phyloP scores from a whole-genome alignment of 1,284 basidiomycete genomes.

The Ceratobasidium papillatum region DNA sequence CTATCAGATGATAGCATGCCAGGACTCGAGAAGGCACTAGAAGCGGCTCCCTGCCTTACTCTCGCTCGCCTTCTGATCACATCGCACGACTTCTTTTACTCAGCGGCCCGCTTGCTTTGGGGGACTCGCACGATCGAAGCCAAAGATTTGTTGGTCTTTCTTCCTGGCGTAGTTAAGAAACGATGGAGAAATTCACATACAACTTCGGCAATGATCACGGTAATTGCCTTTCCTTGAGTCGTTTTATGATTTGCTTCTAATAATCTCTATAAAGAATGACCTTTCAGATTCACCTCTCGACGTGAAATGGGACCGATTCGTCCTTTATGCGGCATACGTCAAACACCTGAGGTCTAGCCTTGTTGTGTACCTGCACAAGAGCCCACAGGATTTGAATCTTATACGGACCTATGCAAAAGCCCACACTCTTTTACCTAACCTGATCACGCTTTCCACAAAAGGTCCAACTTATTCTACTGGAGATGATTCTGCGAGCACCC shows the following conservation, averaged over 20 bases:
- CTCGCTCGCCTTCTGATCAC: conserved; percentile 11
- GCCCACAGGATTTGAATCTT: not conserved
- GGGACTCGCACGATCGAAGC: not conserved
- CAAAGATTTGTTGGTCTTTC: conserved; percentile 9
- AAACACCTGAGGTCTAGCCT: not conserved
- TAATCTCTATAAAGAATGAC: not conserved
- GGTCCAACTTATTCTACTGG: not conserved
- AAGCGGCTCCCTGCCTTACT: not conserved
- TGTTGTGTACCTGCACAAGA: not conserved
- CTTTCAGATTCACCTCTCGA: not conserved
- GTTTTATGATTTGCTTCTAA: not conserved
- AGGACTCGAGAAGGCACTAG: not conserved
- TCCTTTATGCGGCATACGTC: conserved; percentile 9
- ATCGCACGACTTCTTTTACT: conserved; percentile 11
- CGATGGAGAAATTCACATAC: not conserved
- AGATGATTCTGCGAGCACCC: not conserved
- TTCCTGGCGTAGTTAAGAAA: not conserved
- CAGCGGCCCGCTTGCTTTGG: conserved; percentile 5
- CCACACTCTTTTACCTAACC: not conserved
- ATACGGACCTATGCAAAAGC: not conserved
- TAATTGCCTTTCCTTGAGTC: not conserved
- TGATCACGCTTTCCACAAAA: not conserved
- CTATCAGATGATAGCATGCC: not conserved
- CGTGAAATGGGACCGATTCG: not conserved
- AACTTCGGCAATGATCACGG: not conserved